A percentile compares a stretch with the other conserved stretches of the same genome.
These are phyloP conservation scores for Pleurotus ostreatus DNA, from an alignment of 768 basidiomycete genomes.

Conservation along the genomic window DNA sequence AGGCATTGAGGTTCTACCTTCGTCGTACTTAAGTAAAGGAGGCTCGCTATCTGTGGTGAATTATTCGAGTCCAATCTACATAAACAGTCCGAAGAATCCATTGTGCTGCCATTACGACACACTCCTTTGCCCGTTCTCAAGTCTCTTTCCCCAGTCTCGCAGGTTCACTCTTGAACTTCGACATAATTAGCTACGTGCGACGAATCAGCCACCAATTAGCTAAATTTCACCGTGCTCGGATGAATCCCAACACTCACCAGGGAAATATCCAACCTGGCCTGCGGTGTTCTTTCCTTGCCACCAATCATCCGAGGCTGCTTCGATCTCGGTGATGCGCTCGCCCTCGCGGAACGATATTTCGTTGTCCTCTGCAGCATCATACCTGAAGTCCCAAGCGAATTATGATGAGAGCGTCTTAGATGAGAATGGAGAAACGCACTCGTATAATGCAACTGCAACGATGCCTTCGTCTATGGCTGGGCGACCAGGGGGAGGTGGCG, in stretches of 20 bases:
- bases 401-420: not conserved
- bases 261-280: conserved; percentile 69
- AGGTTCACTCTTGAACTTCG: not conserved
- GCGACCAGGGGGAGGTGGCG: conserved; percentile 44
- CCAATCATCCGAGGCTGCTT: conserved; percentile 85
- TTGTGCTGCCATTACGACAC: too few relatives aligned
- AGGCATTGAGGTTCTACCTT: too few relatives aligned
- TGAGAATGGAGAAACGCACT: conserved; percentile 39
- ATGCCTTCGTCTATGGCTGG: conserved; percentile 52
- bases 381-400: conserved; percentile 38
- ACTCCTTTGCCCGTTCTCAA: too few relatives aligned
- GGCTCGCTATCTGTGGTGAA: too few relatives aligned
- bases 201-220: not conserved
- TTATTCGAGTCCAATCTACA: not conserved
- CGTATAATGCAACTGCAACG: conserved; percentile 63
- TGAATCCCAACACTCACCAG: conserved; percentile 42
- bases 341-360: conserved; percentile 85
- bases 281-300: conserved; percentile 66
- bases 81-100: too few relatives aligned
- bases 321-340: conserved; percentile 74
- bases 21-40: too few relatives aligned
- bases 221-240: not conserved
- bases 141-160: too few relatives aligned
- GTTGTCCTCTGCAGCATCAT: conserved; percentile 89
- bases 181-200: not conserved